Evolutionary conservation across 2,329 filamentous ascomycete genomes (phyloP).

Genomic region (Macrophomina pseudophaseolina): DNA sequence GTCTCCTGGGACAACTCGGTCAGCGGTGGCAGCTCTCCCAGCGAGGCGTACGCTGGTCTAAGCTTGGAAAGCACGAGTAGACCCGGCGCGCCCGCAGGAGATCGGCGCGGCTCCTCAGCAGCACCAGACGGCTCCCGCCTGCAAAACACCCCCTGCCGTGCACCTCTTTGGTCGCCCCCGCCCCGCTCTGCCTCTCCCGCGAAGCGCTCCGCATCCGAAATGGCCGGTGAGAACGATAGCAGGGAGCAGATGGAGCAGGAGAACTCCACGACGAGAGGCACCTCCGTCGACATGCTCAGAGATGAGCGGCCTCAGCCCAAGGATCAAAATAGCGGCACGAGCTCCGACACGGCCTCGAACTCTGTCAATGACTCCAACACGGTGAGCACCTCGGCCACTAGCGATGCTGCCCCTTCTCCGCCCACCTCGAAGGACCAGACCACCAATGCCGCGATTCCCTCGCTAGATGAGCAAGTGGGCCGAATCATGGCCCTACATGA

Average conservation of each 20-base stretch:
- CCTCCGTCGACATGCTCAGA: slow-evolving; percentile 53
- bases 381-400: slow-evolving; percentile 24
- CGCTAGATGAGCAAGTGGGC: slow-evolving; percentile 71
- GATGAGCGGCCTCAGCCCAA: slow-evolving; percentile 31
- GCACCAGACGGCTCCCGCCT: slow-evolving; percentile 21
- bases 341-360: slow-evolving; percentile 38
- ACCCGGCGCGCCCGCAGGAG: slow-evolving; percentile 33
- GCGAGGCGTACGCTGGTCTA: slow-evolving; percentile 59
- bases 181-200: slow-evolving; percentile 58
- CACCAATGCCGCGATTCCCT: background rate
- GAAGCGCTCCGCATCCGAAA: slow-evolving; percentile 60
- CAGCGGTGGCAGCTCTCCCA: slow-evolving; percentile 53
- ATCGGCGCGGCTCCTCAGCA: slow-evolving; percentile 33
- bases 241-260: slow-evolving; percentile 43
- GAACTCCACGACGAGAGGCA: slow-evolving; percentile 40
- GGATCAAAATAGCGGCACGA: slow-evolving; percentile 34
- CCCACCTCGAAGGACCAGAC: slow-evolving; percentile 5
- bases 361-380: slow-evolving; percentile 27
- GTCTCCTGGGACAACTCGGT: slow-evolving; percentile 40
- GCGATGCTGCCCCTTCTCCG: slow-evolving; percentile 25
- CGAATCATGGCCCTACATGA: slow-evolving; percentile 69
- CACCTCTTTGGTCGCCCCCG: slow-evolving; percentile 31
- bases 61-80: slow-evolving; percentile 50
- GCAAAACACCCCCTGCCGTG: slow-evolving; percentile 17
- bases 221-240: slow-evolving; percentile 49